Evolutionary conservation across 306 rosid genomes (phyloP), one percentile per base, ranked within the genome.

Genomic region (barrel medic (Medicago truncatula)): DNA sequence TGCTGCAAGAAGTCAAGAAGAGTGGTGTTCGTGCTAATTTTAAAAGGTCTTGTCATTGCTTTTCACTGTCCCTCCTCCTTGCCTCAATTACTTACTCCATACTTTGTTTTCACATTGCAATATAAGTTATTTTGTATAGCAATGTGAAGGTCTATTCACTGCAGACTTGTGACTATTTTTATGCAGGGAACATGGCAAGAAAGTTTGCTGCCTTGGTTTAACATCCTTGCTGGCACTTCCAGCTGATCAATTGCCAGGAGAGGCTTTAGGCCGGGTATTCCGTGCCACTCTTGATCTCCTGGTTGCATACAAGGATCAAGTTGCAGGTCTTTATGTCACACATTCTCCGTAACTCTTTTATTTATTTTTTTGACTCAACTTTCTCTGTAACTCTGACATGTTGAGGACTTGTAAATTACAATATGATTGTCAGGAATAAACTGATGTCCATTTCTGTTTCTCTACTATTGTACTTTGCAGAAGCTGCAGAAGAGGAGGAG

Each of bases 271-370:
- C 62, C 96, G 90, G 71, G 96, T 94, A 79, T 94, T 94, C 77
- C 89, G 87, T 78, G 96, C 93, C 60, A 86, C 88, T 53, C 98
- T 94, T 74, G 95, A 90, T 82, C 95, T 92, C 69, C 79, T 94
- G 60, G 95, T 90, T 86, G 95, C 97, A 39, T 94, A 94, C 86
- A 92, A 94, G 83, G 90, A 94, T 66, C 98, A 94, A 94, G 95
- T 94, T 81, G 93, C 97, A 83, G 98, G 98, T 94, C 58, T 70
- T 18, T 79, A 31, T 67, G 31, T 40, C 52, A 20, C 47, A 40
- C 63, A 36, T 70, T 59, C 67, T 34, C 46, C 23, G 17, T 10
- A 11, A 73, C 60, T 57, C 56, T 60, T 34, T 28, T 28, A 28
- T 28, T 28, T 28, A 28, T 28, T 28, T 28, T 28, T 34, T 34